Evolutionary conservation across 345 rosid genomes (phyloP), one percentile per base, ranked within the genome.

Genomic region (Psidium guajava): DNA sequence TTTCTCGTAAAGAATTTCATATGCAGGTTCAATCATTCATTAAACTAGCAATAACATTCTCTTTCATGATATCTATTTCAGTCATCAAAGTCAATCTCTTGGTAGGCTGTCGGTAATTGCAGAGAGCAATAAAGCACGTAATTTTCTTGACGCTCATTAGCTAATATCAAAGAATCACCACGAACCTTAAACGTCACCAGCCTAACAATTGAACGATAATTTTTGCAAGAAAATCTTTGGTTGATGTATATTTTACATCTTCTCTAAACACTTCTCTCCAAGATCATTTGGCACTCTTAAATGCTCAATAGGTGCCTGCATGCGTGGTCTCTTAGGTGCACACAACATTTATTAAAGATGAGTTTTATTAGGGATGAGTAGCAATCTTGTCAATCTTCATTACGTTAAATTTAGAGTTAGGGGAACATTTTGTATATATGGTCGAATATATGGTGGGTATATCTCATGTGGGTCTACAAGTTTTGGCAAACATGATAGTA

Each of bases 281-380:
- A 54, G 20, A 47, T 24, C 32, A 22, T 54, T 92, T 92, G 94
- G 89, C 80, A 75, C 87, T 85, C 89, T 86, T 89, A 82, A 83
- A 86, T 0, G 64, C 59, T 86, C 89, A 91, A 86, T 83, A 85
- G 74, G 88, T 84, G 92, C 93, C 64, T 90, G 95, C 85, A 75
- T 93, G 36, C 92, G 94, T 89, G 98, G 98, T 61, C 89, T 95
- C 87, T 84, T 95, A 54, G 96, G 98, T 92, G 93, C 36, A 44
- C 22, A 75, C 11, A 49, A 49, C 8, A 49, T 8, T 49, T 49
- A 9, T 49, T 49, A 1, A 49, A 49, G 50, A 49, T 8, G 50
- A 9, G 8, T 49, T 49, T 16, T 14, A 58, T 0, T n/a, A 28
- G 32, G n/a, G 32, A n/a, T 58, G 32, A 58, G 64, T 32, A 58